These are phyloP conservation scores for Microcyclospora tardicrescens DNA, from an alignment of 2,329 filamentous ascomycete species.

Conservation along the genomic window DNA sequence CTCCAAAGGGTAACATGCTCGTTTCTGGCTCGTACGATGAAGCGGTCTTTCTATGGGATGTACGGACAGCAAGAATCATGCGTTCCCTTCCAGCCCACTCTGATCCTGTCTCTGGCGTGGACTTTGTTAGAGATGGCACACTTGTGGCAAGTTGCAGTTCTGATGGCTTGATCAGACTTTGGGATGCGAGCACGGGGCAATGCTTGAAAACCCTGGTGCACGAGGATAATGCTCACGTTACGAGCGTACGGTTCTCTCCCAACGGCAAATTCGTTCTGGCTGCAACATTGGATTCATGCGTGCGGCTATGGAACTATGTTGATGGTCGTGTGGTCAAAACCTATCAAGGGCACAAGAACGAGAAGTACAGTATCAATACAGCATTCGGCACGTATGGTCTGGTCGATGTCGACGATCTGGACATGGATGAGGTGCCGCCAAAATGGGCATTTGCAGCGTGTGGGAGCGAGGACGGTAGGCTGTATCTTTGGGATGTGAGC, in stretches of 20 bases:
- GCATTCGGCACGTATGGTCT: constrained; percentile 59
- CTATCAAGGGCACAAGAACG: constrained; percentile 83
- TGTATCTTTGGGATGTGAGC: constrained; percentile 82
- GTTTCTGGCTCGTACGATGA: constrained; percentile 94
- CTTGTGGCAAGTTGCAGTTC: constrained; percentile 83
- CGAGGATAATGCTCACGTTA: constrained; percentile 86
- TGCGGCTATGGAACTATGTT: constrained; percentile 92
- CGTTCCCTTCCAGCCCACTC: constrained; percentile 84
- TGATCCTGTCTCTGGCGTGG: constrained; percentile 85
- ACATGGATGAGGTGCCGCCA: constrained; percentile 11
- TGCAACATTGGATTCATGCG: constrained; percentile 78
- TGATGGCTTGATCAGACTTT: constrained; percentile 84
- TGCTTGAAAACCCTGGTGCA: constrained; percentile 90
- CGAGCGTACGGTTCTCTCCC: constrained; percentile 79
- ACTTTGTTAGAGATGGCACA: constrained; percentile 85
- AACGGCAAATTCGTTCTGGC: constrained; percentile 90
- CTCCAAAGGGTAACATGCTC: constrained; percentile 95
- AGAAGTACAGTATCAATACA: constrained; percentile 70
- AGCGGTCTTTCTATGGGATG: constrained; percentile 94
- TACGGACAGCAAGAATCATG: constrained; percentile 77
- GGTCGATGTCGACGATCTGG: constrained; percentile 9
- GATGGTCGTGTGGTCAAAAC: constrained; percentile 88
- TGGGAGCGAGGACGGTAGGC: constrained; percentile 75
- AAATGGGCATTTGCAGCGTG: constrained; percentile 56
- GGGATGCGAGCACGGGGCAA: constrained; percentile 91